Base-by-base conservation (phyloP, 805 yeast species). In the Metschnikowia peoriensis region DNA sequence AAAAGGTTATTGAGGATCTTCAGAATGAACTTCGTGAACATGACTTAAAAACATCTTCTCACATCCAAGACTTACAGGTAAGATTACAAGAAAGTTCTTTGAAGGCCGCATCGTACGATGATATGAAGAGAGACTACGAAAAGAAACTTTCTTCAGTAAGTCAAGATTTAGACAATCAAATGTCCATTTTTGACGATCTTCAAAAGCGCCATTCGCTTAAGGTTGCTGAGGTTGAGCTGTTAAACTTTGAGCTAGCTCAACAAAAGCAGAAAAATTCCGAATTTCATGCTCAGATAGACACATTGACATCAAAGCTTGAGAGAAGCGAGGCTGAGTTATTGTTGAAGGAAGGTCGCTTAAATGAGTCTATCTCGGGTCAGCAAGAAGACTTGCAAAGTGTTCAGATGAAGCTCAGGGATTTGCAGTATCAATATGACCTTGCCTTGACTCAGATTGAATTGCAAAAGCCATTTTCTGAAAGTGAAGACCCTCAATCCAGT, bases 401-500 rank as follows among this genome's bases (percentile, higher is more conserved):
- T 8, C 75, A 73, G 22, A 58, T 67, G 4, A 79, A 83, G 54
- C 61, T 80, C 28, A 76, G 79, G 22, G 91, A 85, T 48, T 68
- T 88, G 38, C 72, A 80, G 12, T 74, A 81, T n/a, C 96, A 89
- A 64, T 88, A 89, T 63, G 73, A 80, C 46, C 73, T 88, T 6
- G 70, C 89, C 15, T 78, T 85, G 53, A 84, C 83, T 56, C 94
- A 89, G 66, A 67, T 90, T 28, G 93, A 86, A 53, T 59, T 49
- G 61, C 56, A 51, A 65, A 68, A 60, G 65, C 63, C 54, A 1
- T 50, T 47, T 7, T 39, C 57, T 8, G 53, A 40, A 8, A 37
- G 42, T 10, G 57, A 45, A 7, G 61, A 58, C 7, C 41, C 44
- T n/a, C 47, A 55, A 37, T 28, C 59, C 11, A 56, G 48, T 12